A percentile compares a stretch with the other conserved stretches of the same genome.
phyloP scores from a whole-genome alignment of 83 land plant species.

The Picea engelmannii region DNA sequence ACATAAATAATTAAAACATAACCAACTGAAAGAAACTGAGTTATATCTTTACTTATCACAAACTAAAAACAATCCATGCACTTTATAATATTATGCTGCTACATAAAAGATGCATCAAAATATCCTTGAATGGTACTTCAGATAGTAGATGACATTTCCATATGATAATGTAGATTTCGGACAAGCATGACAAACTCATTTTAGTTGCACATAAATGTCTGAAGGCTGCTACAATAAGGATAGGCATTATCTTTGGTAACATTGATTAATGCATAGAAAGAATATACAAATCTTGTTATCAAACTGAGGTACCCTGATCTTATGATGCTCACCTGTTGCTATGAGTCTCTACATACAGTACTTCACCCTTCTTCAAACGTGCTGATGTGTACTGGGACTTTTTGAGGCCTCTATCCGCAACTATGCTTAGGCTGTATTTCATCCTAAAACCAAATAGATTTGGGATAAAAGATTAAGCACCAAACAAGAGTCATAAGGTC shows the following conservation, averaged over 20 bases:
- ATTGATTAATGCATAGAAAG: neutral
- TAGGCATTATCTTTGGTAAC: neutral
- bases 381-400: slow-evolving; percentile 90
- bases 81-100: neutral
- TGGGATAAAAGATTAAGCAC: neutral
- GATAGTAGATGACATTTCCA: neutral
- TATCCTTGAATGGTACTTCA: neutral
- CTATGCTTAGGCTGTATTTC: slow-evolving; percentile 86
- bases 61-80: neutral
- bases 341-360: slow-evolving; percentile 90
- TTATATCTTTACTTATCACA: neutral
- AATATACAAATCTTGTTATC: neutral
- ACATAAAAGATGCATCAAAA: neutral
- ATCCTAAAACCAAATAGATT: slow-evolving; percentile 53
- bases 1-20: neutral
- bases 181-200: neutral
- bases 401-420: slow-evolving; percentile 94
- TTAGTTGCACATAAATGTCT: neutral
- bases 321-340: slow-evolving; percentile 47
- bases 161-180: neutral
- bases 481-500: neutral
- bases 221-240: neutral
- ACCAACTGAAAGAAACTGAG: neutral
- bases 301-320: neutral
- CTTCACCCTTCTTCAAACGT: slow-evolving; percentile 95